Base-by-base conservation (phyloP, 306 rosid species). In the Corylus heterophylla region DNA sequence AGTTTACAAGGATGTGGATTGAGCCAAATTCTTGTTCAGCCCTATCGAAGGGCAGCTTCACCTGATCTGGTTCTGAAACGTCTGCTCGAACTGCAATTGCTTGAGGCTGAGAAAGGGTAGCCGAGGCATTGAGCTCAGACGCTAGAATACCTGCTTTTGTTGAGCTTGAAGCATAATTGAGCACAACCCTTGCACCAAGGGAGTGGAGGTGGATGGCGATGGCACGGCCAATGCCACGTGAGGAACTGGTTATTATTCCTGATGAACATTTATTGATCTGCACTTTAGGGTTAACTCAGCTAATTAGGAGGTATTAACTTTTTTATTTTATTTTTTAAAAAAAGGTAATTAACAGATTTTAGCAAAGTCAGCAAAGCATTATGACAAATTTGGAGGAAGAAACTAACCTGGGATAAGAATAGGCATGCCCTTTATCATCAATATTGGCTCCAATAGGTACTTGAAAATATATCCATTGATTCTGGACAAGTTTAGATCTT, bases 161-260 rank as follows among this genome's bases (percentile, higher is more conserved):
- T 0, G 85, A 79, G 69, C 71, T 79, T 4, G 86, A 75, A 48
- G 85, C 78, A 55, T 84, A 86, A 75, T 86, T 86, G 70, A 86
- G 27, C 2, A 80, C 83, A 1, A 89, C 86, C 27, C 48, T 82
- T 44, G 90, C 90, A 49, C 90, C 92, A 0, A 86, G 85, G 12
- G 89, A 89, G 69, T 82, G 87, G 42, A 89, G 89, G 74, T 86
- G 89, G 74, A 66, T 27, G 76, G 88, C 88, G 27, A 89, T 84
- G 27, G 79, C 87, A 20, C 84, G 75, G n/a, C 89, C 92, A 5
- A 89, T 82, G 18, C 92, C 92, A 1, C 92, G 81, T 3, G 90
- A 86, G 11, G 84, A 81, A 14, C 92, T 90, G 7, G 90, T 89
- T 7, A 86, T 29, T 1, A 29, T 29, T 29, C 31, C 31, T 29